Conservation (phyloP, 768 basidiomycete genomes). For the Pulveroboletus ravenelii region DNA sequence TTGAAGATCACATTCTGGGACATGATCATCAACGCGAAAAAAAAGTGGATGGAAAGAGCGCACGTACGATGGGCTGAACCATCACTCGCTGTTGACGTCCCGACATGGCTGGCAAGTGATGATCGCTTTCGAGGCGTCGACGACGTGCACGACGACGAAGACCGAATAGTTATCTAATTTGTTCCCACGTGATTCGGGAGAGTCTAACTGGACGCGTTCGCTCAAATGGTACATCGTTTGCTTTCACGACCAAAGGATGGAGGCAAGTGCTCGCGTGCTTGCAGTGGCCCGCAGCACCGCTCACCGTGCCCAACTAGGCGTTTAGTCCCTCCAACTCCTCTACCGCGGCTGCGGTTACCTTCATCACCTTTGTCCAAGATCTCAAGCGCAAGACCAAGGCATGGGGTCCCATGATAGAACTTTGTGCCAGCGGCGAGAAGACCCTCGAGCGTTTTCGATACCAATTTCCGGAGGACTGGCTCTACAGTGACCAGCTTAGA, state of each 20-base stretch:
- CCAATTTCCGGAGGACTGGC: slow-evolving; percentile 96
- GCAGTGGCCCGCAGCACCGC: background rate
- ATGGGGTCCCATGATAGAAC: slow-evolving; percentile 96
- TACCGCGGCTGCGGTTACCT: slow-evolving; percentile 96
- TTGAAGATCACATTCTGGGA: slow-evolving; percentile 94
- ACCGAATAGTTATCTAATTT: slow-evolving; percentile 16
- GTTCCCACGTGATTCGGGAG: slow-evolving; percentile 17
- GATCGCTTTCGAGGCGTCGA: slow-evolving; percentile 2
- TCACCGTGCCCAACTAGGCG: slow-evolving; percentile 36
- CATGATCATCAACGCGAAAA: slow-evolving; percentile 1
- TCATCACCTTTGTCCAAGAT: slow-evolving; percentile 99
- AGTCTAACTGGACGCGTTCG: slow-evolving; percentile 17
- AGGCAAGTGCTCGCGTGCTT: slow-evolving; percentile 14
- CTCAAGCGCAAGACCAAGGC: slow-evolving; percentile 93
- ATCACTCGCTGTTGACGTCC: slow-evolving; percentile 93
- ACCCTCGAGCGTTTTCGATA: slow-evolving; percentile 95
- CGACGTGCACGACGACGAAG: slow-evolving; percentile 6
- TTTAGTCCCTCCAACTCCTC: slow-evolving; percentile 82
- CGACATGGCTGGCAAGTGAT: slow-evolving; percentile 59
- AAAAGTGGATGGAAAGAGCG: slow-evolving; percentile 7
- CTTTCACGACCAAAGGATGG: slow-evolving; percentile 26
- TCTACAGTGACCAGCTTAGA: slow-evolving; percentile 94
- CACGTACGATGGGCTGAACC: slow-evolving; percentile 98
- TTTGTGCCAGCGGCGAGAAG: slow-evolving; percentile 93
- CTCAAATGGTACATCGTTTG: background rate